Evolutionary conservation across 1,284 basidiomycete species (phyloP), one percentile per base, ranked within the genome.

Genomic region (Agroathelia rolfsii): DNA sequence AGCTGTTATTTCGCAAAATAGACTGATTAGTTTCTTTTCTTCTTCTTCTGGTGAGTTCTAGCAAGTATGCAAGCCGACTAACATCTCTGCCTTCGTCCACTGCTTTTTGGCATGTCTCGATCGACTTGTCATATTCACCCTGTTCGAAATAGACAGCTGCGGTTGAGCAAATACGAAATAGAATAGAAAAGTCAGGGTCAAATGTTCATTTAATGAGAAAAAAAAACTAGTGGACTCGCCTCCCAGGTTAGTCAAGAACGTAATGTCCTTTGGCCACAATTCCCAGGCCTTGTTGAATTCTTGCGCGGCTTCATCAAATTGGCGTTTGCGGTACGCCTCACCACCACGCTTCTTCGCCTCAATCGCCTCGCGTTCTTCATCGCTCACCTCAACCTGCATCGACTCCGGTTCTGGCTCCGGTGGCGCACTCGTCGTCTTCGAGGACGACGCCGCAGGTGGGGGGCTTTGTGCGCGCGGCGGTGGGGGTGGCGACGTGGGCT

Each of bases 71-170:
- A 29, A 13, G 8, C 14, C 23, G 15, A 52, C 64, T 34, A 46
- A 82, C 78, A 38, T 64, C 68, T 44, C 93, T 80, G 23, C 90
- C 94, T 53, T 96, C 86, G 18, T 98, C 94, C 25, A 92, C 81
- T 13, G 95, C 95, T 60, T 90, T 89, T 50, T 95, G 79, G 52
- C 90, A 95, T 0, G 77, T 77, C 58, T 93, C 84, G 49, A 98
- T 94, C 41, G 78, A 78, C 53, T 88, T 81, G 59, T 90, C 81
- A 49, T 82, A 96, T 17, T 96, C 77, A 15, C 78, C 89, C 57
- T 93, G 70, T 62, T 99, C 95, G 48, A 92, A 94, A 60, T 94
- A 86, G 20, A 80, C 90, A 33, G 94, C 92, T 80, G 50, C n/a
- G 13, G 8, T 26, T 32, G 12, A 13, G 8, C 12, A 12, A 10